A percentile compares a stretch with the other conserved stretches of the same genome.
Conservation (phyloP, 116 monocot genomes). For the Dioscorea cayenensis region DNA sequence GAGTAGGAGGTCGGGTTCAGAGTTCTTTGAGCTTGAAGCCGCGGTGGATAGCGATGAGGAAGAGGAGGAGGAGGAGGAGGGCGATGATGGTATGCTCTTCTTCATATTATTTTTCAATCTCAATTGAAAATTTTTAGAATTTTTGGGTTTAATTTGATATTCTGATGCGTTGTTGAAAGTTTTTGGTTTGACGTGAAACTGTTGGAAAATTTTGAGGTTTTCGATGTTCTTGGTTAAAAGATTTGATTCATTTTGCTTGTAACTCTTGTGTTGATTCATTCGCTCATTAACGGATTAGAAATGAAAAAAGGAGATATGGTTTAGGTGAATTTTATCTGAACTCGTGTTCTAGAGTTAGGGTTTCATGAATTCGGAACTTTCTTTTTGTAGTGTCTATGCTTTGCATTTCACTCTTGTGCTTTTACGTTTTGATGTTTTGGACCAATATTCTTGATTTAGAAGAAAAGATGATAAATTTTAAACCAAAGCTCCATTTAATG, state of each 20-base stretch:
- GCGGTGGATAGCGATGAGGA: slow-evolving; percentile 71
- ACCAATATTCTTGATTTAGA: not conserved
- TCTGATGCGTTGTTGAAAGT: too few species aligned
- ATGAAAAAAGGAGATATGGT: not conserved
- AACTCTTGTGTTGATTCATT: too few species aligned
- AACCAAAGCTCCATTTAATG: not conserved
- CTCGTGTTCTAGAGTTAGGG: too few species aligned
- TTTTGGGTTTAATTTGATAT: too few species aligned
- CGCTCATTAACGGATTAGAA: too few species aligned
- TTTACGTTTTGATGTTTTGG: not conserved
- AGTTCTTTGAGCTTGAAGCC: slow-evolving; percentile 84
- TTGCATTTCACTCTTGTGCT: not conserved
- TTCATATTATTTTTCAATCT: not conserved
- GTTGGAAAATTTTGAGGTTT: too few species aligned
- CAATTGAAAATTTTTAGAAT: not conserved
- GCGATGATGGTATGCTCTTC: slow-evolving; percentile 64
- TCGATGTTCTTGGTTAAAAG: too few species aligned
- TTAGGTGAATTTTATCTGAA: not conserved
- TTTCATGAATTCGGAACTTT: not conserved
- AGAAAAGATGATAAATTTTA: not conserved
- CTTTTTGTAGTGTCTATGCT: not conserved
- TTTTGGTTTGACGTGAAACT: too few species aligned
- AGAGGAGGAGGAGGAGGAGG: slow-evolving; percentile 94
- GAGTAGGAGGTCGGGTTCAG: slow-evolving; percentile 43
- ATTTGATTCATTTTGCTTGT: too few species aligned